Percentiles rank a stretch among this genome's conserved stretches.
phyloP scores from a whole-genome alignment of 768 basidiomycete genomes.

The Dioszegia aurantiaca region DNA sequence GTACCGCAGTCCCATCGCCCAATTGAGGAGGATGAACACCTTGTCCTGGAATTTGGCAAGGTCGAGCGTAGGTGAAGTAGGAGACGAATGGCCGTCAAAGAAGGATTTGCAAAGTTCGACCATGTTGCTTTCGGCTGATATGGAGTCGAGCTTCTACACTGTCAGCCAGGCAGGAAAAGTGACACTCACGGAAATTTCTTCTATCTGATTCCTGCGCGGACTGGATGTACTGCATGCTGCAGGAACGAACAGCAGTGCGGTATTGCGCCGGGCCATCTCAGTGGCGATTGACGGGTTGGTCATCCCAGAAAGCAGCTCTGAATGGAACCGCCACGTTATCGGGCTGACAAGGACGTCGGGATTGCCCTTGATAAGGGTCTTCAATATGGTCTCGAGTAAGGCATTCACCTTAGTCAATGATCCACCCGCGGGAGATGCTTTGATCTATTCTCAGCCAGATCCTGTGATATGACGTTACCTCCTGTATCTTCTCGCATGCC shows the following conservation, averaged over 20 bases:
- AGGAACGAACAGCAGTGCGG: slow-evolving; percentile 26
- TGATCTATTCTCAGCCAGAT: slow-evolving; percentile 27
- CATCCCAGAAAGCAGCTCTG: slow-evolving; percentile 12
- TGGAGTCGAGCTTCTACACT: slow-evolving; percentile 42
- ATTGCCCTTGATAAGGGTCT: slow-evolving; percentile 24
- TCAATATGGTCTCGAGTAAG: slow-evolving; percentile 25
- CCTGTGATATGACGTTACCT: slow-evolving; percentile 18
- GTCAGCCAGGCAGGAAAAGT: background rate
- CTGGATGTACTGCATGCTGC: slow-evolving; percentile 23
- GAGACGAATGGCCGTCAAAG: slow-evolving; percentile 38
- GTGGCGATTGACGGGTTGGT: background rate
- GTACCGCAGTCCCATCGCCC: slow-evolving; percentile 44
- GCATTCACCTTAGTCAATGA: slow-evolving; percentile 22
- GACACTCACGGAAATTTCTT: slow-evolving; percentile 39
- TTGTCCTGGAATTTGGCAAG: slow-evolving; percentile 35
- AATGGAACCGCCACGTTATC: slow-evolving; percentile 25
- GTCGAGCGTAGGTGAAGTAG: slow-evolving; percentile 25
- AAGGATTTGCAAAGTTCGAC: slow-evolving; percentile 33
- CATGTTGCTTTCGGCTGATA: slow-evolving; percentile 44
- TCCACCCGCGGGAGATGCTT: slow-evolving; percentile 19
- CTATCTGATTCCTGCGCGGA: slow-evolving; percentile 45
- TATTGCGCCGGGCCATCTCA: slow-evolving; percentile 18
- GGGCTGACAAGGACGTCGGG: slow-evolving; percentile 33
- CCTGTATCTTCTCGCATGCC: slow-evolving; percentile 32
- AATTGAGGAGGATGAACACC: slow-evolving; percentile 38